Evolutionary conservation across 257 asterid species (phyloP).

Genomic region (Mentha longifolia): DNA sequence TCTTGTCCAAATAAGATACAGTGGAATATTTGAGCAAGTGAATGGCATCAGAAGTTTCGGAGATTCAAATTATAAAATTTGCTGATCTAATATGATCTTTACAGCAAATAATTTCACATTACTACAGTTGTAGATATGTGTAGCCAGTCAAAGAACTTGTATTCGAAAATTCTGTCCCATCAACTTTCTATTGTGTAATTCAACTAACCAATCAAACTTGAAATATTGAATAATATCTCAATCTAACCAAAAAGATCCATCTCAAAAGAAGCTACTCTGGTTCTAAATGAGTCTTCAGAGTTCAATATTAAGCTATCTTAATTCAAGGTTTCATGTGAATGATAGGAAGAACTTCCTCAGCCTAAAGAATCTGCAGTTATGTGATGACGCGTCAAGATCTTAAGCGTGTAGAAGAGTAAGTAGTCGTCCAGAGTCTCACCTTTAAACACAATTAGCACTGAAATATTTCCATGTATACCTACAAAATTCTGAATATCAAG

Average conservation of each 20-base stretch:
- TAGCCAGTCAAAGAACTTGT: not conserved
- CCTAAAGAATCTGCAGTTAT: constrained; percentile 50
- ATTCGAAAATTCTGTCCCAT: not conserved
- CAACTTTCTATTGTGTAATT: not conserved
- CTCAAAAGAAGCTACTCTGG: not conserved
- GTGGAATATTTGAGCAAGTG: not conserved
- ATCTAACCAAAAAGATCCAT: not conserved
- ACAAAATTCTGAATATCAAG: constrained; percentile 27
- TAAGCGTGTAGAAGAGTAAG: constrained; percentile 39
- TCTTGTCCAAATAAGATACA: not conserved
- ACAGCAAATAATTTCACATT: not conserved
- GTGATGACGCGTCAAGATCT: constrained; percentile 51
- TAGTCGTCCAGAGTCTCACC: constrained; percentile 47
- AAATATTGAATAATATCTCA: not conserved
- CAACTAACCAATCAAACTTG: not conserved
- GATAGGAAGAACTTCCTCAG: constrained; percentile 51
- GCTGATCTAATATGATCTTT: not conserved
- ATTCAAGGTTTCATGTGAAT: constrained; percentile 14
- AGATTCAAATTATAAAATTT: not conserved
- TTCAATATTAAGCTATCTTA: constrained; percentile 7
- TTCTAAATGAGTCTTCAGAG: constrained; percentile 4
- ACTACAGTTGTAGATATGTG: not conserved
- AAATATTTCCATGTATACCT: constrained; percentile 23
- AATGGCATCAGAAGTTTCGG: not conserved
- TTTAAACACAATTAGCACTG: constrained; percentile 32